These are phyloP conservation scores for Knufia fluminis DNA, from an alignment of 2,329 filamentous ascomycete species.

Conservation along the genomic window DNA sequence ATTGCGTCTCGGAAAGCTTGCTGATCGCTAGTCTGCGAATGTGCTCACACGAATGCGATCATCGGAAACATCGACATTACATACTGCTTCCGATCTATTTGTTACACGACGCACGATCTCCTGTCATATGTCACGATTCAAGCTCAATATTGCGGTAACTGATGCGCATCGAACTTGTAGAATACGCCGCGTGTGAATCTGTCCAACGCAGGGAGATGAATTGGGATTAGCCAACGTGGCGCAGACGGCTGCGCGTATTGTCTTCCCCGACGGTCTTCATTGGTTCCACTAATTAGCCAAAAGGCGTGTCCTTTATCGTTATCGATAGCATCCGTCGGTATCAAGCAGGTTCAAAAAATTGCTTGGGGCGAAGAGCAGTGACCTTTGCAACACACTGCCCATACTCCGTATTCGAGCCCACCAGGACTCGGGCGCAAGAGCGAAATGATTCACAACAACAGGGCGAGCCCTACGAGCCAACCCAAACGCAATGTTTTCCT, in stretches of 20 bases:
- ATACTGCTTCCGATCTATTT: too few relatives aligned
- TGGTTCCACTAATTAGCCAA: neutral
- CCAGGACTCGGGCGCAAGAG: too few relatives aligned
- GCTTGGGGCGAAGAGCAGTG: too few relatives aligned
- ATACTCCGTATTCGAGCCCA: too few relatives aligned
- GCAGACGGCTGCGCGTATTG: neutral
- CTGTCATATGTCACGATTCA: neutral
- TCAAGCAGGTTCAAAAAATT: too few relatives aligned
- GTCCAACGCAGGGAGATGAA: neutral
- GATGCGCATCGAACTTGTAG: neutral
- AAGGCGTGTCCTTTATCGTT: neutral
- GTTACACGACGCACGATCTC: neutral
- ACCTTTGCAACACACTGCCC: too few relatives aligned
- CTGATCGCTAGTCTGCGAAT: neutral
- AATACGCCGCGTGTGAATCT: neutral
- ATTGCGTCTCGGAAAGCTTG: neutral
- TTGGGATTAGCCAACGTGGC: constrained; percentile 2
- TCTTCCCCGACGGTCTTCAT: neutral
- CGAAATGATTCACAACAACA: too few relatives aligned
- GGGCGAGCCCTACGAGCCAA: too few relatives aligned
- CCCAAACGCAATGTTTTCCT: too few relatives aligned
- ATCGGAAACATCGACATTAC: neutral
- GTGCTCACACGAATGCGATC: neutral
- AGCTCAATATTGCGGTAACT: neutral
- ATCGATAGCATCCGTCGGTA: constrained; percentile 1